phyloP scores from a whole-genome alignment of 2,329 filamentous ascomycete species.

The Ophiognomonia clavigignenti-juglandacearum region DNA sequence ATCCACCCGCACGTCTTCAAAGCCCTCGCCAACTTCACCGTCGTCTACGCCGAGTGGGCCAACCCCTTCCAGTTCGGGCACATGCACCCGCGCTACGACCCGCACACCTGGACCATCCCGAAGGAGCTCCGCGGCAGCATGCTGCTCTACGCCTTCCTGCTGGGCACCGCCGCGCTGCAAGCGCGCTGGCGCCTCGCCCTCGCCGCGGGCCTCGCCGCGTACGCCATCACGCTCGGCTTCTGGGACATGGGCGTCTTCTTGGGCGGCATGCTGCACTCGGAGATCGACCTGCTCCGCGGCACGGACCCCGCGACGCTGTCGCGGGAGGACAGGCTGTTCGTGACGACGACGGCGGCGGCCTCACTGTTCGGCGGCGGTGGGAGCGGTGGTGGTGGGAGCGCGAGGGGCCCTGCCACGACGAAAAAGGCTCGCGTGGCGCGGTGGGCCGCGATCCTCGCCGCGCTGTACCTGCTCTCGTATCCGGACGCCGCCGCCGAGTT shows the following conservation, averaged over 20 bases:
- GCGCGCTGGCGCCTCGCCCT: conserved; percentile 28
- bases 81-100: conserved; percentile 35
- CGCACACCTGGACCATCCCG: conserved; percentile 36
- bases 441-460: conserved; percentile 25
- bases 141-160: conserved; percentile 34
- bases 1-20: conserved; percentile 34
- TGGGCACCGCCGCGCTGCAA: conserved; percentile 32
- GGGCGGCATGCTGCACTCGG: conserved; percentile 31
- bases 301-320: conserved; percentile 11
- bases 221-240: conserved; percentile 29
- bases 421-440: conserved; percentile 19
- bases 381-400: neutral
- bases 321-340: conserved; percentile 10
- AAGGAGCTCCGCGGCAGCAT: conserved; percentile 38
- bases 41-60: conserved; percentile 33
- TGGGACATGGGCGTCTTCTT: conserved; percentile 38
- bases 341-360: neutral
- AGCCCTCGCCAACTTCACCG: conserved; percentile 33
- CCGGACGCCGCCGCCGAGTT: conserved; percentile 33
- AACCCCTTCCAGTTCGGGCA: conserved; percentile 36
- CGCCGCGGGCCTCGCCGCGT: conserved; percentile 26
- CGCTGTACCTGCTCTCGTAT: conserved; percentile 35
- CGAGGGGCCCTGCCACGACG: neutral
- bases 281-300: conserved; percentile 28
- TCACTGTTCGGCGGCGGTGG: neutral